A percentile compares a stretch with the other conserved stretches of the same genome.
These are phyloP conservation scores for Zygosaccharomyces rouxii DNA, from an alignment of 805 yeast species.

Conservation along the genomic window DNA sequence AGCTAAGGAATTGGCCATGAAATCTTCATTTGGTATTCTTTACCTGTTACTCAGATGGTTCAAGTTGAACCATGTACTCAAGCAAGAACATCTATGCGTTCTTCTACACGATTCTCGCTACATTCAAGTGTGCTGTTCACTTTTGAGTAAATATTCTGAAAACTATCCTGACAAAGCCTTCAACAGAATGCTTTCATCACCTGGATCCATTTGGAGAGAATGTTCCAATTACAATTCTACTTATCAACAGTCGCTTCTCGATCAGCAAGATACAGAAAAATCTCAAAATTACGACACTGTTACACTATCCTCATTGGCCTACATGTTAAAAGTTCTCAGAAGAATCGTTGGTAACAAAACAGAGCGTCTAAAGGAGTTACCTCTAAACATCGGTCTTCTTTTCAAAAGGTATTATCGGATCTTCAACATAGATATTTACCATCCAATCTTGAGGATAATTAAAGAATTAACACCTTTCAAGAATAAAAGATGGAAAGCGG, in stretches of 20 bases:
- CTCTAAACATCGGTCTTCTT: constrained; percentile 31
- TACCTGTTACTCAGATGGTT: constrained; percentile 66
- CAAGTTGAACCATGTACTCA: constrained; percentile 69
- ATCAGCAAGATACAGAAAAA: neutral
- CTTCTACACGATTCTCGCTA: constrained; percentile 70
- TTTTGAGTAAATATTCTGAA: constrained; percentile 29
- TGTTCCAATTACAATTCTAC: constrained; percentile 20
- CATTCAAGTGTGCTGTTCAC: constrained; percentile 27
- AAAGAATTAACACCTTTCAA: constrained; percentile 83
- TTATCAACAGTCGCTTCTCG: constrained; percentile 6
- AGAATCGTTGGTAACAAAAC: constrained; percentile 62
- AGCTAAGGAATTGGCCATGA: constrained; percentile 59
- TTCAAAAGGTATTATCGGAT: constrained; percentile 45
- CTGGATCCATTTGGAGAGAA: constrained; percentile 29
- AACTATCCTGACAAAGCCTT: constrained; percentile 32
- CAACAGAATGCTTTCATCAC: constrained; percentile 20
- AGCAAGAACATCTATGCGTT: constrained; percentile 68
- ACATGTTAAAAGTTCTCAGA: constrained; percentile 47
- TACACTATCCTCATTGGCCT: constrained; percentile 22
- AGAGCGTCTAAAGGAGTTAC: constrained; percentile 48
- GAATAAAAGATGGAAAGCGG: constrained; percentile 90
- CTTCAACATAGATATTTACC: constrained; percentile 58
- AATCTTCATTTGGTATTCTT: constrained; percentile 53
- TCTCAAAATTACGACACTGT: constrained; percentile 7
- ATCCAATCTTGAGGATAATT: constrained; percentile 66